Evolutionary conservation across 495 filamentous ascomycete species (phyloP), one percentile per base, ranked within the genome.

Genomic region (Penicillium psychrofluorescens): DNA sequence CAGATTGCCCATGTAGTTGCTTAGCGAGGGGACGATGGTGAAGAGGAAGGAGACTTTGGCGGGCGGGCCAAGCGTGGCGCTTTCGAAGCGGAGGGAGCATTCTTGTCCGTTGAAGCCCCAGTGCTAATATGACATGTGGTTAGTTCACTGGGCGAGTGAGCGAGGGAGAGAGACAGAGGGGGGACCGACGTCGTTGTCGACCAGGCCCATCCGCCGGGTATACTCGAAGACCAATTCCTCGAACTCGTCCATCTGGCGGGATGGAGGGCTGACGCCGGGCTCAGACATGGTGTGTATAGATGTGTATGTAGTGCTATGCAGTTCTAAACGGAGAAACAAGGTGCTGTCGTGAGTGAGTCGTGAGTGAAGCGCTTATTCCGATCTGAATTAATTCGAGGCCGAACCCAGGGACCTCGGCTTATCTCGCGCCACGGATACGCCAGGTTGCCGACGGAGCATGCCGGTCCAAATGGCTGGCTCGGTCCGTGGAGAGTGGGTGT

Each of bases 1-100:
- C 10, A 91, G 63, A 58, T 74, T 85, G 0, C 66, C 66, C 9
- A 81, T 42, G 9, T 66, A 59, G 58, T 88, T 89, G 64, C 65
- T 70, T 45, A 85, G 74, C 2, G 63, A 36, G 0, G 71, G 70
- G 11, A 73, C 63, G 22, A 83, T 67, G 29, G 63, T 77, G 46
- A 80, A 71, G 1, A 59, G 56, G 45, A 62, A 73, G 3, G 58
- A 59, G 40, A 62, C 62, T 31, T 53, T 58, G 29, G 64, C 49
- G 12, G 61, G 56, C 10, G 68, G 65, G 4, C 55, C 55, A 13
- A 46, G 55, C 27, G 55, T 60, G 38, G 68, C 69, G 49, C 64
- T 65, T 49, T 71, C 66, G 41, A 72, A 63, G 44, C 60, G 63
- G 38, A 72, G 56, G 39, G 66, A 57, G 43, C 63, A 56, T 28